Conservation (phyloP, 805 yeast genomes). For the Wickerhamomyces chaumierensis region DNA sequence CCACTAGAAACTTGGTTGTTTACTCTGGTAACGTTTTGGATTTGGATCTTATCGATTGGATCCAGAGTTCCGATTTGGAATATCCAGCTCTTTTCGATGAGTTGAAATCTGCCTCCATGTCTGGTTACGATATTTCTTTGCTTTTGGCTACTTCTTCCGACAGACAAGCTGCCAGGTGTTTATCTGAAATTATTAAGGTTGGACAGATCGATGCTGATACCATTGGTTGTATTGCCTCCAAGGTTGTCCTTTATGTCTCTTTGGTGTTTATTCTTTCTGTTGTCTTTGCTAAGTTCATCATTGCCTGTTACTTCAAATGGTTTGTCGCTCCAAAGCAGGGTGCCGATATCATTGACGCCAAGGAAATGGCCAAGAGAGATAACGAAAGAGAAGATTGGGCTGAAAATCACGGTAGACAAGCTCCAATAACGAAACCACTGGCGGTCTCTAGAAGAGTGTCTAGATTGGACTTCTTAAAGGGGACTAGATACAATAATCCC, state of each 20-base stretch:
- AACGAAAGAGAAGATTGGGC: slow-evolving; percentile 80
- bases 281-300: slow-evolving; percentile 62
- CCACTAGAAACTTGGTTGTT: slow-evolving; percentile 69
- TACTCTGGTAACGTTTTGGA: slow-evolving; percentile 87
- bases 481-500: slow-evolving; percentile 22
- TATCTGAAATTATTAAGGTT: slow-evolving; percentile 76
- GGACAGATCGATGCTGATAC: slow-evolving; percentile 85
- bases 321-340: slow-evolving; percentile 71
- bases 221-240: slow-evolving; percentile 88
- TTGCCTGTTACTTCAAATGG: slow-evolving; percentile 91
- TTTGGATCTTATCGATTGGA: slow-evolving; percentile 65
- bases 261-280: slow-evolving; percentile 77
- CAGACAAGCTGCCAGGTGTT: slow-evolving; percentile 69
- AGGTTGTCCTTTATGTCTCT: slow-evolving; percentile 70
- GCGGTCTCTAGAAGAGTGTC: slow-evolving; percentile 26
- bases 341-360: slow-evolving; percentile 48
- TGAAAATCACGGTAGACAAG: slow-evolving; percentile 42
- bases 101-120: slow-evolving; percentile 41
- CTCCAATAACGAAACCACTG: slow-evolving; percentile 26
- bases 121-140: slow-evolving; percentile 76
- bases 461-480: slow-evolving; percentile 24
- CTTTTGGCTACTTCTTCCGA: slow-evolving; percentile 53
- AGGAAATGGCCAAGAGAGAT: slow-evolving; percentile 51
- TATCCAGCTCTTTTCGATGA: slow-evolving; percentile 66
- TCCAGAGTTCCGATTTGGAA: slow-evolving; percentile 52